phyloP scores from a whole-genome alignment of 495 filamentous ascomycete genomes.

The Hypoxylon fuscum region DNA sequence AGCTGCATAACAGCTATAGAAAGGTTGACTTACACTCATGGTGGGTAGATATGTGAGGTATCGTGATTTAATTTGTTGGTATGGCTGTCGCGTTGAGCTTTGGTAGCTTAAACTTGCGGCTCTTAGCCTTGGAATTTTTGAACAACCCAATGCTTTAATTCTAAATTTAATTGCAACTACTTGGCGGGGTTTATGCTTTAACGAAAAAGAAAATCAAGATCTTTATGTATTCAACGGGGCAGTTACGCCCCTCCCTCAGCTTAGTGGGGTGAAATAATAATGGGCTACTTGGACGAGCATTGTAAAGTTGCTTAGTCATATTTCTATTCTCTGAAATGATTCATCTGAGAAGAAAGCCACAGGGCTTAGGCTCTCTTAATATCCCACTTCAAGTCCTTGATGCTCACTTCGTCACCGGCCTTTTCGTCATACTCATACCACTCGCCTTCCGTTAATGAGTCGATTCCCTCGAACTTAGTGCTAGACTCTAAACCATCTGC shows the following conservation, averaged over 20 bases:
- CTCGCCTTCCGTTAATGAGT: constrained; percentile 80
- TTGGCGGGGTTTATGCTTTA: background rate
- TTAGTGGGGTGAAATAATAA: background rate
- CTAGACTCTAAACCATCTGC: constrained; percentile 80
- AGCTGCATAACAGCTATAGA: background rate
- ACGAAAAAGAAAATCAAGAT: too few species aligned
- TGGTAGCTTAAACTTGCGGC: constrained; percentile 1
- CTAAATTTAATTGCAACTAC: constrained; percentile 14
- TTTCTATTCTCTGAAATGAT: background rate
- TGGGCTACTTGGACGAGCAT: too few species aligned
- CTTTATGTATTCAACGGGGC: constrained; percentile 6
- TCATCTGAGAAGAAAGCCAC: background rate
- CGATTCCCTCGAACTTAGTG: constrained; percentile 81
- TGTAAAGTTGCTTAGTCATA: background rate
- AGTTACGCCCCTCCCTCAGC: background rate
- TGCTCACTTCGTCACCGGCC: constrained; percentile 66
- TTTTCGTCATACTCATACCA: constrained; percentile 71
- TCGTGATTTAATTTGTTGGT: constrained; percentile 23
- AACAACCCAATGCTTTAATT: constrained; percentile 20
- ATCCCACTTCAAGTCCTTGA: constrained; percentile 92
- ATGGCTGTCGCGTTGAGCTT: constrained; percentile 6
- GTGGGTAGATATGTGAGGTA: constrained; percentile 18
- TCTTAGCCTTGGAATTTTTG: constrained; percentile 25
- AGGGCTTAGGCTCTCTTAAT: constrained; percentile 68
- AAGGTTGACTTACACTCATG: constrained; percentile 41